Base-by-base conservation (phyloP, 805 yeast genomes). In the Candida ortonii region DNA sequence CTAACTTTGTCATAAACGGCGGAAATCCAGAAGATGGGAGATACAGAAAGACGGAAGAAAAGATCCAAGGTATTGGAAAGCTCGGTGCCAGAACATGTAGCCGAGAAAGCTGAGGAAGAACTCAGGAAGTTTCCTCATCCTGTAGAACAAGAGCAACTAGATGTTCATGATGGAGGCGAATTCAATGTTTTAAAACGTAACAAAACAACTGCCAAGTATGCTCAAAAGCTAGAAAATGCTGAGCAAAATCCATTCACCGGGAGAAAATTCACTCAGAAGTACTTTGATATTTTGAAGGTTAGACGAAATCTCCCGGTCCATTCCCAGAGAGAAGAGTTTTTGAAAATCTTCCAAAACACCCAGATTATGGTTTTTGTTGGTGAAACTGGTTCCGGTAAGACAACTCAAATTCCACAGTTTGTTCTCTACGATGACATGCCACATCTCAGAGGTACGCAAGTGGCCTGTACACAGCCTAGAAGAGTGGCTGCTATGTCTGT, bases 401-500 rank as follows among this genome's bases (percentile, higher is more conserved):
- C 97, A 16, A 90, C 98, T 1, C 98, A 90, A 66, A 89, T 90
- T 44, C 97, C 98, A 3, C 98, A 90, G 64, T 93, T 89, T 63
- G 96, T 90, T 15, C 66, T 81, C 31, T 87, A 76, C 52, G 97
- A 93, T 58, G 97, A 89, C 50, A 74, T 90, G 73, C 96, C 97
- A 12, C 96, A 87, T 53, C 67, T 87, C 47, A 65, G 66, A 33
- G 89, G 90, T 5, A 79, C 79, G 11, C 90, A 81, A 63, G 90
- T 90, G 35, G 97, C 96, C 1, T 89, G 96, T 78, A 89, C 97
- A 0, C 90, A 75, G 62, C 98, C 98, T 12, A 79, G 98, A 68
- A 80, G 98, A 65, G 97, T 90, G 48, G 98, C 98, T 13, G 97
- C 98, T 12, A 90, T 89, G 97, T 84, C 95, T 36, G 97, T 89